These are phyloP conservation scores for Cordyceps tenuipes DNA, from an alignment of 2,329 filamentous ascomycete species.

Conservation along the genomic window DNA sequence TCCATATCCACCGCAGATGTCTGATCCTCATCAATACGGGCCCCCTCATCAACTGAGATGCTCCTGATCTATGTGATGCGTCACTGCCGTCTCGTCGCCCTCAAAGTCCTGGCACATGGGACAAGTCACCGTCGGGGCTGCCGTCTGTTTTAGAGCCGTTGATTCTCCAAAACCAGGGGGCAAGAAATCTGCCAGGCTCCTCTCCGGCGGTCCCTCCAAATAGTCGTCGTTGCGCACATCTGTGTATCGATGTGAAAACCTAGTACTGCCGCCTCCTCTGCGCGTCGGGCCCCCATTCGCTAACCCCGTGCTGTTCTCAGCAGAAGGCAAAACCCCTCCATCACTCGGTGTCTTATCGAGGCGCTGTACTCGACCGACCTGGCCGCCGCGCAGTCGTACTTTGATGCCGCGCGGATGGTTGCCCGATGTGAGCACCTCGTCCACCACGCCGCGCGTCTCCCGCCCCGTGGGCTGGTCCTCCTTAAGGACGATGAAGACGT, in stretches of 20 bases:
- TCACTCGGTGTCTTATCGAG: constrained; percentile 31
- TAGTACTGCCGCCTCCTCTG: background rate
- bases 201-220: constrained; percentile 30
- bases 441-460: constrained; percentile 58
- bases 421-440: constrained; percentile 60
- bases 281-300: constrained; percentile 10
- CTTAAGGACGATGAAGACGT: constrained; percentile 68
- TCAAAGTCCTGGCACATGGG: constrained; percentile 60
- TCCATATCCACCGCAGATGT: too few species aligned
- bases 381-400: constrained; percentile 61
- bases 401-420: constrained; percentile 75
- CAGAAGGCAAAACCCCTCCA: too few species aligned
- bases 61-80: constrained; percentile 50
- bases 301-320: background rate
- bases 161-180: constrained; percentile 30
- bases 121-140: constrained; percentile 33
- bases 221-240: constrained; percentile 29
- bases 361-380: constrained; percentile 65
- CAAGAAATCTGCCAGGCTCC: constrained; percentile 38
- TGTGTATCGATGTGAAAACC: constrained; percentile 25
- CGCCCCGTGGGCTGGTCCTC: constrained; percentile 66
- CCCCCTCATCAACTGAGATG: constrained; percentile 21
- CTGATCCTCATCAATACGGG: too few species aligned
- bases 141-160: constrained; percentile 13
- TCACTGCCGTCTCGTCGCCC: constrained; percentile 60